Percentiles rank a stretch among this genome's conserved stretches.
Conservation (phyloP, 129 eudicot species). For the Flaveria linearis region DNA sequence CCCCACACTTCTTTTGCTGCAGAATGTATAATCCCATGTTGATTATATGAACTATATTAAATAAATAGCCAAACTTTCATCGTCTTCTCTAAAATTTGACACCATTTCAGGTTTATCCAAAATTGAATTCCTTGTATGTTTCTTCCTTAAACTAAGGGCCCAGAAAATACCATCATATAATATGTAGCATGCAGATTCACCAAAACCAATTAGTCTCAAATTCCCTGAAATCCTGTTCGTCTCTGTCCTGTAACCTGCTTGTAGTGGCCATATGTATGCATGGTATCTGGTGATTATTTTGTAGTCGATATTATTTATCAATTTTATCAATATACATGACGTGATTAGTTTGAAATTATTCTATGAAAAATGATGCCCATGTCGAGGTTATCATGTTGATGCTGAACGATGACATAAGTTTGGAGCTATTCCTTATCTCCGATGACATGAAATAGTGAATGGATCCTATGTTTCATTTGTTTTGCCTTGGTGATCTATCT, state of each 20-base stretch:
- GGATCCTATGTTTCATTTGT: not conserved
- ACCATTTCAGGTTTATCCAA: constrained; percentile 9
- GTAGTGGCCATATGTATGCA: not conserved
- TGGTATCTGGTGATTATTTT: not conserved
- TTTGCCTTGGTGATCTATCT: not conserved
- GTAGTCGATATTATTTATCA: not conserved
- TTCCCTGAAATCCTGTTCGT: not conserved
- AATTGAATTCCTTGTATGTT: not conserved
- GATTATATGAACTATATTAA: not conserved
- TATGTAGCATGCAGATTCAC: not conserved
- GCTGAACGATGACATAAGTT: not conserved
- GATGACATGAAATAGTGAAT: not conserved
- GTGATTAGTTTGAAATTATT: not conserved
- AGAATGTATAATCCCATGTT: constrained; percentile 1
- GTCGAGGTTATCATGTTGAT: constrained; percentile 15
- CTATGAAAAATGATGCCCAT: not conserved
- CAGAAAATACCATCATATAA: not conserved
- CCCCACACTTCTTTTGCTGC: not conserved
- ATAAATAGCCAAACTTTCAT: not conserved
- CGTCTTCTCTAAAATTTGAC: not conserved
- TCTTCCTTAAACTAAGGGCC: not conserved
- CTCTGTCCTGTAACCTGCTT: not conserved
- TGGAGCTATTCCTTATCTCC: too few relatives aligned
- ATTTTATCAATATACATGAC: not conserved
- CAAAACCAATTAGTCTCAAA: not conserved